Percentiles rank a stretch among this genome's conserved stretches.
phyloP scores from a whole-genome alignment of 1,284 basidiomycete genomes.

The Cutaneotrichosporon cyanovorans region DNA sequence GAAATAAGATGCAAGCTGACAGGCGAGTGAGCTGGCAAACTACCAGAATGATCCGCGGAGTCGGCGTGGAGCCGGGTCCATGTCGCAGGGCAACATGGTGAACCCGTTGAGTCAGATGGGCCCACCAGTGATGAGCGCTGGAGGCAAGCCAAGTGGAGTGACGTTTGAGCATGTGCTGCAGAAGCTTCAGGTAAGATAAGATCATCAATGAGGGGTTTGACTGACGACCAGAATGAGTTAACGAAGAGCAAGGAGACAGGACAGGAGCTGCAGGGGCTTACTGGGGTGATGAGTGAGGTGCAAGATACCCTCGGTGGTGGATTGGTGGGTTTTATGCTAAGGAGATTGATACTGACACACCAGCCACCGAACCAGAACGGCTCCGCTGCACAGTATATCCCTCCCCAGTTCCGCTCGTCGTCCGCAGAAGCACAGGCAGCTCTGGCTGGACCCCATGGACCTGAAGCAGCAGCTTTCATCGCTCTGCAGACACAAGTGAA shows the following conservation, averaged over 20 bases:
- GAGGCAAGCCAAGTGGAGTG: slow-evolving; percentile 43
- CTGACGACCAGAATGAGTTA: slow-evolving; percentile 68
- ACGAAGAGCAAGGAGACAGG: slow-evolving; percentile 91
- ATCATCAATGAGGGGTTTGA: background rate
- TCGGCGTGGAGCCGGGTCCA: slow-evolving; percentile 9
- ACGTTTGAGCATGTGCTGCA: slow-evolving; percentile 50
- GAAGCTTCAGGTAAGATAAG: slow-evolving; percentile 45
- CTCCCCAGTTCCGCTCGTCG: slow-evolving; percentile 40
- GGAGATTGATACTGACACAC: background rate
- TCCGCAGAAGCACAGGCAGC: slow-evolving; percentile 42
- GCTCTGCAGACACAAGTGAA: slow-evolving; percentile 72
- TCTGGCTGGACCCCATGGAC: slow-evolving; percentile 38
- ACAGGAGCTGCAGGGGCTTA: slow-evolving; percentile 73
- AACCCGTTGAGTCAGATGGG: slow-evolving; percentile 24
- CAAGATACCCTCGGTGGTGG: slow-evolving; percentile 85
- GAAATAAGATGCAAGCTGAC: background rate
- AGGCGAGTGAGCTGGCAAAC: slow-evolving; percentile 35
- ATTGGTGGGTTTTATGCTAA: slow-evolving; percentile 51
- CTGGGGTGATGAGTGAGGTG: slow-evolving; percentile 78
- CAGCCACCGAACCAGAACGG: slow-evolving; percentile 49
- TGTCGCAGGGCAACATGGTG: slow-evolving; percentile 5
- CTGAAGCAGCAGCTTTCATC: slow-evolving; percentile 48
- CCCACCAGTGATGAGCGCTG: slow-evolving; percentile 36
- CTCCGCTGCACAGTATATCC: slow-evolving; percentile 38
- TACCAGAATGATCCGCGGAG: slow-evolving; percentile 35